phyloP scores from a whole-genome alignment of 768 basidiomycete genomes.

The Amanita thiersii region DNA sequence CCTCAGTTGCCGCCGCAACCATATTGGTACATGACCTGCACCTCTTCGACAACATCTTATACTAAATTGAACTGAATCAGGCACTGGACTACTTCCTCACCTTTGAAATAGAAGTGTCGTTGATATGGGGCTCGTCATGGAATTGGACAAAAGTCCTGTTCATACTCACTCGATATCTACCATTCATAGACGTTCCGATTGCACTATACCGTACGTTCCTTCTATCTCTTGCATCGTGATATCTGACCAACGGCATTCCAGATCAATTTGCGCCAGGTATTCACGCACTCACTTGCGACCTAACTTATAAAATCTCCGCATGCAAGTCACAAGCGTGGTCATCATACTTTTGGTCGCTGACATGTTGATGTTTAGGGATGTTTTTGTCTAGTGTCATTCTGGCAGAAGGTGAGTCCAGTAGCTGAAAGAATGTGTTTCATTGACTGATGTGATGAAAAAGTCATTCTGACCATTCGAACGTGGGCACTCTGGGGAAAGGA shows the following conservation, averaged over 20 bases:
- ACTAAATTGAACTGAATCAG: background rate
- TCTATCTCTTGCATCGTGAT: no score
- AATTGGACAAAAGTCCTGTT: conserved; percentile 8
- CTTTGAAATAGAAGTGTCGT: conserved; percentile 3
- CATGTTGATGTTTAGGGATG: background rate
- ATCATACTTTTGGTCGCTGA: background rate
- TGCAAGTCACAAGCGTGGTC: background rate
- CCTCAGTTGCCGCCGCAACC: background rate
- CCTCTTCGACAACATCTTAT: background rate
- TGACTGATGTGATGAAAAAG: no score
- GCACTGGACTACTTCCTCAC: background rate
- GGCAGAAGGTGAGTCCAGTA: background rate
- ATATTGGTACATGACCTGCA: background rate
- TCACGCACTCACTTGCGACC: background rate
- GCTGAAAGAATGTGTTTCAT: background rate
- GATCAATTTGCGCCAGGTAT: background rate
- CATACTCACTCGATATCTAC: conserved; percentile 4
- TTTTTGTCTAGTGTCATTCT: background rate
- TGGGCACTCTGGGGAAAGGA: background rate
- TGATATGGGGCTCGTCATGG: conserved; percentile 10
- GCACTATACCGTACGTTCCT: no score
- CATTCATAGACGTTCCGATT: conserved; percentile 5
- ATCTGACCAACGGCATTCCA: no score
- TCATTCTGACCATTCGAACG: background rate
- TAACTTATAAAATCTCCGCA: background rate